These are phyloP conservation scores for Suillus variegatus DNA, from an alignment of 768 basidiomycete species.

Conservation along the genomic window DNA sequence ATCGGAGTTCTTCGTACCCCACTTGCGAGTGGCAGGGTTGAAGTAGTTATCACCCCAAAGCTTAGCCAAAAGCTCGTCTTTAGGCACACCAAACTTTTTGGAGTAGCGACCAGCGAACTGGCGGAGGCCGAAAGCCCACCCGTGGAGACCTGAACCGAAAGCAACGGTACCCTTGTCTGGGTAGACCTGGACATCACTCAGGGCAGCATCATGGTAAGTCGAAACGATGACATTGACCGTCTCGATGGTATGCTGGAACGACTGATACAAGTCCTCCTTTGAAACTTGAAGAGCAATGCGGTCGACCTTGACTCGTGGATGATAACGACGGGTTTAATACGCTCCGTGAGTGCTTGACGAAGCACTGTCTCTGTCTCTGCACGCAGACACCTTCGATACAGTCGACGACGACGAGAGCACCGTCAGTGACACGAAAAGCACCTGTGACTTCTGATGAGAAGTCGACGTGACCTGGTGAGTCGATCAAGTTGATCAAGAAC, in stretches of 20 bases:
- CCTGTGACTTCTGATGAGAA: constrained; percentile 99
- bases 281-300: too few species aligned
- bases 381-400: constrained; percentile 99
- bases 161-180: constrained; percentile 98
- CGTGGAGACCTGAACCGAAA: constrained; percentile 98
- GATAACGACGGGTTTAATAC: constrained; percentile 98
- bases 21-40: constrained; percentile 95
- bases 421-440: constrained; percentile 98
- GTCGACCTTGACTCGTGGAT: constrained; percentile 99
- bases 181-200: constrained; percentile 99
- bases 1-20: constrained; percentile 77
- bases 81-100: constrained; percentile 99
- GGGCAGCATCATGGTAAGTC: constrained; percentile 90
- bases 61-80: constrained; percentile 96
- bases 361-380: constrained; percentile 99
- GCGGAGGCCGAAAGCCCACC: constrained; percentile 99
- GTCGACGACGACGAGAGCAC: constrained; percentile 99
- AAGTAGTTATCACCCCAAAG: constrained; percentile 99
- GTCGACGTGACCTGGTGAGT: constrained; percentile 99
- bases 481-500: constrained; percentile 99
- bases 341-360: constrained; percentile 94
- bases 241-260: constrained; percentile 97
- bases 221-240: constrained; percentile 98
- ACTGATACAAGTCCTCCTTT: constrained; percentile 96
- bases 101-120: constrained; percentile 94